Base-by-base conservation (phyloP, 768 basidiomycete species). In the Lentinula detonsa region DNA sequence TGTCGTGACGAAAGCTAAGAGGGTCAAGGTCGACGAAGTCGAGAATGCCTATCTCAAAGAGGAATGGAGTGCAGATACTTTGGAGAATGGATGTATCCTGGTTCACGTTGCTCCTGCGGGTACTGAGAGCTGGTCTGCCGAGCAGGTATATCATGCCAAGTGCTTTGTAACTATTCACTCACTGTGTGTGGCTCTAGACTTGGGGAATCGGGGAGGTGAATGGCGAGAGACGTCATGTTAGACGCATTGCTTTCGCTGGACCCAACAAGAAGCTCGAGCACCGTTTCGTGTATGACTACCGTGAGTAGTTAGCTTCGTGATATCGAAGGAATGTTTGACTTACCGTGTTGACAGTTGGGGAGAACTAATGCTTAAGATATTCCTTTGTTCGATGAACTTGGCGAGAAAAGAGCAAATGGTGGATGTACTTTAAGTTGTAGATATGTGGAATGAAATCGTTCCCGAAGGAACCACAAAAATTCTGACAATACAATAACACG, bases 1-100 rank as follows among this genome's bases (percentile, higher is more conserved):
- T 33, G 77, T 89, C 39, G 69, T 82, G 39, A 83, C 75, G 54
- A 85, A 81, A 67, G 75, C 82, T 16, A 76, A 82, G 68, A 76
- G 86, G 62, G 72, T 80, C 23, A 74, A 78, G 62, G 71, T 76
- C 5, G 77, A 78, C 1, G 80, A 82, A 23, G 66, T 85, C 13
- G 71, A 77, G 10, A 75, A 79, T 52, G 74, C 75, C 49, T 78
- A 72, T 65, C 64, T 82, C 63, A 76, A 75, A 67, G 70, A 73
- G 35, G 72, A 66, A 21, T 78, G 78, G 79, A 75, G 73, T n/a
- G 67, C 66, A 9, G 76, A 78, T 61, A 78, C 77, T 5, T 6
- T 74, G 59, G 70, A 78, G 64, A 69, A 79, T 52, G 79, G 80
- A 7, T 66, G 80, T 18, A 70, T 83, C 42, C 42, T 54, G 5